A percentile compares a stretch with the other conserved stretches of the same genome.
These are phyloP conservation scores for Beauveria sp. DNA, from an alignment of 2,329 filamentous ascomycete species.

Conservation along the genomic window DNA sequence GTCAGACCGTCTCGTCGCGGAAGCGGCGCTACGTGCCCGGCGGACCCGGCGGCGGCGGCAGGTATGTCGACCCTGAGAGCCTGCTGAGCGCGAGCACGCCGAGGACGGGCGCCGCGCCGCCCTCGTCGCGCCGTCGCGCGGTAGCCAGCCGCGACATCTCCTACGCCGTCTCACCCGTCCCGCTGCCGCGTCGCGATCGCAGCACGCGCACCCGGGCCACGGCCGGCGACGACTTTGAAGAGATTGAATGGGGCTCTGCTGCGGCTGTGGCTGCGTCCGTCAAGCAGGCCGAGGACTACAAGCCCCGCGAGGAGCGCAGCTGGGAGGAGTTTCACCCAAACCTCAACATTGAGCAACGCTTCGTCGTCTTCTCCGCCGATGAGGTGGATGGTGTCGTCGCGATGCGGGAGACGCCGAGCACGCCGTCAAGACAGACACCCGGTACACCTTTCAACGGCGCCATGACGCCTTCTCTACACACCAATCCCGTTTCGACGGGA, in stretches of 20 bases:
- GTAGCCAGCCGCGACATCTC: conserved; percentile 34
- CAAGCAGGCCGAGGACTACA: conserved; percentile 91
- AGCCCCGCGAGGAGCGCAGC: conserved; percentile 88
- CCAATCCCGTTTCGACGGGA: conserved; percentile 34
- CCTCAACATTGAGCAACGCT: conserved; percentile 76
- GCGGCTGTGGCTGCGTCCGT: conserved; percentile 82
- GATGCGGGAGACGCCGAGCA: conserved; percentile 35
- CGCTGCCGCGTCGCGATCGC: conserved; percentile 48
- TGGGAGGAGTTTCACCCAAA: conserved; percentile 98
- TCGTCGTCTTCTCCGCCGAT: conserved; percentile 72
- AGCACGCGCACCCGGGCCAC: conserved; percentile 47
- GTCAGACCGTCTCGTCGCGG: conserved; percentile 57
- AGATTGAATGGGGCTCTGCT: conserved; percentile 71
- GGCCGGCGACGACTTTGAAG: conserved; percentile 46
- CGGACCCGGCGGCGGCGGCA: conserved; percentile 75
- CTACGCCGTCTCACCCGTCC: conserved; percentile 28
- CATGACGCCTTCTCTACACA: conserved; percentile 39
- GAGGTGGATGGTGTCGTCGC: conserved; percentile 72
- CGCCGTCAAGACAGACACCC: conserved; percentile 29
- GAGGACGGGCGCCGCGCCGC: conserved; percentile 30
- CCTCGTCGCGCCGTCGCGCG: conserved; percentile 16
- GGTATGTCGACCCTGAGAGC: conserved; percentile 68
- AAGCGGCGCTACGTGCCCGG: conserved; percentile 76
- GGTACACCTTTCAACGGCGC: conserved; percentile 35
- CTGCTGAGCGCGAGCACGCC: conserved; percentile 43